These are phyloP conservation scores for Trypanosoma cruzi DNA, from an alignment of 208 protist genomes.

Conservation along the genomic window DNA sequence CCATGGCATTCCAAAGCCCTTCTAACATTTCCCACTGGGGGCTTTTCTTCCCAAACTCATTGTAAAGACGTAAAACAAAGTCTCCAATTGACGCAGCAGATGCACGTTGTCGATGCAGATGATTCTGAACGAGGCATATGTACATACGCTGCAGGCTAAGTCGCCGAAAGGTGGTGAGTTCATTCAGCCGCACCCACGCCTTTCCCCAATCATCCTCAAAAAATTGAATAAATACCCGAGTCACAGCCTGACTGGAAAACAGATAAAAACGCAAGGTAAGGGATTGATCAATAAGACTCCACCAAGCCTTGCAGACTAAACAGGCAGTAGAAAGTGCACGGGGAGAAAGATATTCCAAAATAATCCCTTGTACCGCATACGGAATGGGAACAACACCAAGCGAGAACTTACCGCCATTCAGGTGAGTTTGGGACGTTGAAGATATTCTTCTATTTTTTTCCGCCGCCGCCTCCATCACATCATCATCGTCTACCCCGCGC, in stretches of 20 bases:
- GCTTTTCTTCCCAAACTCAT: background rate
- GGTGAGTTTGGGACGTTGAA: background rate
- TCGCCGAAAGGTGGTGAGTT: constrained; percentile 38
- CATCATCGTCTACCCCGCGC: background rate
- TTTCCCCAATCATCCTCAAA: constrained; percentile 49
- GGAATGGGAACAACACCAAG: constrained; percentile 28
- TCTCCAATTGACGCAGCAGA: background rate
- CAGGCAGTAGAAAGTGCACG: constrained; percentile 31
- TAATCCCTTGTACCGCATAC: constrained; percentile 30
- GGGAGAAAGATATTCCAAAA: constrained; percentile 38
- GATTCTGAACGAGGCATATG: background rate
- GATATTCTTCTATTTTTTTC: background rate
- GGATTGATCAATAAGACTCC: constrained; percentile 15
- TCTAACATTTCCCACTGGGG: constrained; percentile 9
- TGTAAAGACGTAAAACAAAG: constrained; percentile 8
- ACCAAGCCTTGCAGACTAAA: constrained; percentile 38
- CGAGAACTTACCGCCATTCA: background rate
- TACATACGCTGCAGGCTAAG: constrained; percentile 16
- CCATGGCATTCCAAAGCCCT: constrained; percentile 19
- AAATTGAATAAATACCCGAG: constrained; percentile 38
- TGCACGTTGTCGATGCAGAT: constrained; percentile 22
- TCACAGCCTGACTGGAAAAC: constrained; percentile 30
- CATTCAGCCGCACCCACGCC: constrained; percentile 31
- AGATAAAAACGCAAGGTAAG: constrained; percentile 21
- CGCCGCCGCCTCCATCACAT: background rate